These are phyloP conservation scores for Chalciporus chontae DNA, from an alignment of 768 basidiomycete species.

Conservation along the genomic window DNA sequence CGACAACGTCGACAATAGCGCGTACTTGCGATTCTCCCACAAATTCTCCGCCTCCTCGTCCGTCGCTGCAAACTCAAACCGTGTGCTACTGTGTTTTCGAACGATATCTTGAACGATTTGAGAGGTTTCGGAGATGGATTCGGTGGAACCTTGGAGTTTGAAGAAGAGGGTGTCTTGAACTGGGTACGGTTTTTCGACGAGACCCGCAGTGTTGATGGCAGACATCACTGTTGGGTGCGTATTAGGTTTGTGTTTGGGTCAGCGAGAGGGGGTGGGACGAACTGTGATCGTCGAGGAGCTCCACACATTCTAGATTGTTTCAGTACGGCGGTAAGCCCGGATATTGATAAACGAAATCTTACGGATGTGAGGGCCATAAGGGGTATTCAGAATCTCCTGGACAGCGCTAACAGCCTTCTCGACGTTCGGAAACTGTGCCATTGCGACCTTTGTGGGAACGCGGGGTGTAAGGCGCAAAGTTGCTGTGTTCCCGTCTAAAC, in stretches of 20 bases:
- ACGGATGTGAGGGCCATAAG: constrained; percentile 74
- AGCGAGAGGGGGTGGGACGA: constrained; percentile 15
- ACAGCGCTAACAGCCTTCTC: constrained; percentile 76
- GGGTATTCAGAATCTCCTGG: constrained; percentile 69
- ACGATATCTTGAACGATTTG: constrained; percentile 58
- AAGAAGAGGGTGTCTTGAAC: constrained; percentile 83
- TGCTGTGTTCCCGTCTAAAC: constrained; percentile 38
- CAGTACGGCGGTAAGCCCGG: not conserved
- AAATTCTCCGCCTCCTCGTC: constrained; percentile 73
- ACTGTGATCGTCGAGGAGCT: constrained; percentile 79
- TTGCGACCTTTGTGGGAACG: constrained; percentile 80
- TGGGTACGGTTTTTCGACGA: constrained; percentile 59
- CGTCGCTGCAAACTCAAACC: constrained; percentile 69
- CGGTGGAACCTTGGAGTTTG: constrained; percentile 80
- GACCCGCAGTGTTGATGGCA: constrained; percentile 67
- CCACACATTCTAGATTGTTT: constrained; percentile 67
- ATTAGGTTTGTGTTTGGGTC: not conserved
- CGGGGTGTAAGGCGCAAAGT: constrained; percentile 80
- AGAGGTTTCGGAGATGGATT: constrained; percentile 55
- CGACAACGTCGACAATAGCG: constrained; percentile 67
- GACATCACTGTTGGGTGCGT: constrained; percentile 54
- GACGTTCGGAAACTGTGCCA: constrained; percentile 83
- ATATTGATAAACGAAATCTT: constrained; percentile 21
- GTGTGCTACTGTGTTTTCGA: constrained; percentile 60
- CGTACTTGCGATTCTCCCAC: constrained; percentile 87